A percentile compares a stretch with the other conserved stretches of the same genome.
Evolutionary conservation across 169 alveolate genomes (phyloP).

Genomic region (Plasmodium falciparum): DNA sequence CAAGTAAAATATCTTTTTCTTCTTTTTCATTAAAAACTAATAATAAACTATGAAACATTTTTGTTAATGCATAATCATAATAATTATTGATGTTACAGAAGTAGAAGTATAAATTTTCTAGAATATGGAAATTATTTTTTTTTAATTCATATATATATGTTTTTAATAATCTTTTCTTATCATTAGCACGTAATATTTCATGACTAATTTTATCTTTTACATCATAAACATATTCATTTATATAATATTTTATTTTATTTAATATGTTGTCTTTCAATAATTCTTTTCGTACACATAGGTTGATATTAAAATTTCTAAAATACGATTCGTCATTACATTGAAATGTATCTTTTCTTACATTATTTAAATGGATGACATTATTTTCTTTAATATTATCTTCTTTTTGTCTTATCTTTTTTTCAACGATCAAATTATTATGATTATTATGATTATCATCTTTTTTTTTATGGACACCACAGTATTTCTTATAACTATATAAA

Average conservation of each 20-base stretch:
- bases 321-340: neutral
- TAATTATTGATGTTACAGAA: constrained; percentile 22
- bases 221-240: constrained; percentile 44
- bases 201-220: constrained; percentile 24
- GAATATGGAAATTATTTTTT: constrained; percentile 21
- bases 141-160: constrained; percentile 51
- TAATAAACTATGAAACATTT: constrained; percentile 46
- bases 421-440: neutral
- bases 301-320: neutral
- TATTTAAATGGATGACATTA: neutral
- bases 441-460: neutral
- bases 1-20: constrained; percentile 32
- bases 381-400: neutral
- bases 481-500: constrained; percentile 19
- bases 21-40: constrained; percentile 34
- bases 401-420: neutral
- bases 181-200: constrained; percentile 19
- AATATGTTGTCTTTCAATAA: constrained; percentile 12
- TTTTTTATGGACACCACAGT: constrained; percentile 5
- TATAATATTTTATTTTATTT: constrained; percentile 1
- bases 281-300: constrained; percentile 13
- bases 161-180: constrained; percentile 50
- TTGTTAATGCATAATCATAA: constrained; percentile 28
- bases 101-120: constrained; percentile 36
- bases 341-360: neutral